Base-by-base conservation (phyloP, 108 stramenopile species). In the Skeletonema grethae region DNA sequence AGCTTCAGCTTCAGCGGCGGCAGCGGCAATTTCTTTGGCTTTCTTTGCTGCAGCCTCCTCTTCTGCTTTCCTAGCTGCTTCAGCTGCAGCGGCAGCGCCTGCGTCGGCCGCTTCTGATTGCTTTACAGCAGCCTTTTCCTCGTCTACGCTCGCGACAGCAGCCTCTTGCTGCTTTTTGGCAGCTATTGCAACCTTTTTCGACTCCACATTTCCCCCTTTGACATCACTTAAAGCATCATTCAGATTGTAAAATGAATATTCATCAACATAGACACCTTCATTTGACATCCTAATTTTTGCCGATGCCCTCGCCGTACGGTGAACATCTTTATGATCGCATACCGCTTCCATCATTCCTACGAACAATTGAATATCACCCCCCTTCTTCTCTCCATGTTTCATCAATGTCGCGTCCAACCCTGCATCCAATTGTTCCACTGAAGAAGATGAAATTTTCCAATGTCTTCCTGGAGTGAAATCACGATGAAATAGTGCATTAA, bases 211-310 rank as follows among this genome's bases (percentile, higher is more conserved):
- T 11, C 2, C 11, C 11, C 38, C 38, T 2, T 12, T 12, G 38
- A 3, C 38, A 10, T 1, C 2, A 12, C 10, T 39, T 11, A 9
- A 7, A 9, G 8, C 38, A 39, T 39, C 9, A 39, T 39, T 39
- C 12, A 12, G 12, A 12, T 39, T 43, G 15, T 4, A 43, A 57
- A 36, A 35, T 5, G 48, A 67, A 57, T 67, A 67, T 20, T 67
- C 67, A 57, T 67, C 67, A 34, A 67, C 67, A 67, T 67, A 65
- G 2, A 53, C 34, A 29, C 36, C n/a, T 12, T 25, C 56, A 18
- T 56, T 55, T 32, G 34, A 67, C 11, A 67, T 57, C 24, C 28
- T 67, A 38, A 56, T 67, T 8, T 16, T 67, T 12, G 67, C 67
- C 20, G 48, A 36, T 24, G 35, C 16, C 31, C 18, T 67, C n/a